phyloP scores from a whole-genome alignment of 225 moss, liverwort and hornwort genomes.

The Straminergon stramineum region DNA sequence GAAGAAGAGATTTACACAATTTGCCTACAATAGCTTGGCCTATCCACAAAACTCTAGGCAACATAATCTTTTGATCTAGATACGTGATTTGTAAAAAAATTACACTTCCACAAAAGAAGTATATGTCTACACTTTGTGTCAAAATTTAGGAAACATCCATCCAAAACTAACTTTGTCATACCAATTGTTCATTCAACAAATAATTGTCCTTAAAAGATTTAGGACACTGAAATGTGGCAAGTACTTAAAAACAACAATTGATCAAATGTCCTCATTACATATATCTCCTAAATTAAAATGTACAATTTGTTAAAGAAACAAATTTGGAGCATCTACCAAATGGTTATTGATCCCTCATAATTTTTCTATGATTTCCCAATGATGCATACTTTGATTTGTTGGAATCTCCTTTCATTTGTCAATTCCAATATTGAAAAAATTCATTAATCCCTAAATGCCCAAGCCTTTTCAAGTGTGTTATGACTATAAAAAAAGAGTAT shows the following conservation, averaged over 20 bases:
- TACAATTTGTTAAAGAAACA: not conserved
- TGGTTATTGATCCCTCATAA: not conserved
- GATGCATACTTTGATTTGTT: not conserved
- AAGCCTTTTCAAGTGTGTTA: too few species aligned
- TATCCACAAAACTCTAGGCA: not conserved
- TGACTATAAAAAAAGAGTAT: too few species aligned
- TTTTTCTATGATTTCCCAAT: not conserved
- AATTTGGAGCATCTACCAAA: not conserved
- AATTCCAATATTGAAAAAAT: not conserved
- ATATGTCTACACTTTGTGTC: not conserved
- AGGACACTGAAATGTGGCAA: not conserved
- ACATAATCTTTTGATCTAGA: not conserved
- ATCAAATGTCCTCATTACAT: not conserved
- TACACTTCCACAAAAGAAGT: not conserved
- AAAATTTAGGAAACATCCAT: not conserved
- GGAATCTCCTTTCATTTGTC: not conserved
- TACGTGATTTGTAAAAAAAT: not conserved
- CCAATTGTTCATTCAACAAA: not conserved
- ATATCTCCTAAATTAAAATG: not conserved
- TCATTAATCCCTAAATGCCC: too few species aligned
- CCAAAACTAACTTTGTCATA: not conserved
- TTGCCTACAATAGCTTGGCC: too few species aligned
- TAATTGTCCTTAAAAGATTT: not conserved
- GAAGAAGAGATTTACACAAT: not conserved
- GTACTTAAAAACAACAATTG: not conserved